Percentiles rank a stretch among this genome's conserved stretches.
These are phyloP conservation scores for Hibiscus mutabilis DNA, from an alignment of 345 rosid genomes.

Conservation along the genomic window DNA sequence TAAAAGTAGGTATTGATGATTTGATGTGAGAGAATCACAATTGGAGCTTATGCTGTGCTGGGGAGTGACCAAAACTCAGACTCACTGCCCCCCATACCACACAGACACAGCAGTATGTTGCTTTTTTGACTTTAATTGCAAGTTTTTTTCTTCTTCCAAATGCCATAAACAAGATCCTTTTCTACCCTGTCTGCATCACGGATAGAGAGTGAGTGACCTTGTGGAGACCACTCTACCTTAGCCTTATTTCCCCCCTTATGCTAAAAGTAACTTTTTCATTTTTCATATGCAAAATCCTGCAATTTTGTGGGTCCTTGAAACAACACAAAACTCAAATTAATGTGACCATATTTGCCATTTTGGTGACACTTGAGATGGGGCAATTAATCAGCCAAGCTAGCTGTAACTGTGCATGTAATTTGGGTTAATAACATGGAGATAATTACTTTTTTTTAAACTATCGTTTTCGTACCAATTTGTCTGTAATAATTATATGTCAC, in stretches of 20 bases:
- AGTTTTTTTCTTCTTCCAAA: neutral
- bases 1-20: neutral
- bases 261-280: neutral
- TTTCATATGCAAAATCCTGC: neutral
- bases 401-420: neutral
- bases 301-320: neutral
- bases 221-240: conserved; percentile 21
- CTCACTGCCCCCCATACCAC: neutral
- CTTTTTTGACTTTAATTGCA: neutral
- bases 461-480: neutral
- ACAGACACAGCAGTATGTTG: neutral
- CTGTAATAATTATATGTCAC: too few species aligned
- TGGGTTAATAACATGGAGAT: neutral
- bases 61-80: neutral
- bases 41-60: neutral
- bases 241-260: conserved; percentile 1
- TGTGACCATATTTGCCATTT: neutral
- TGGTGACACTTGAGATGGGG: neutral
- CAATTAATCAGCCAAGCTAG: neutral
- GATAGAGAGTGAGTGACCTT: conserved; percentile 11
- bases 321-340: neutral
- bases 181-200: conserved; percentile 4
- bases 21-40: neutral
- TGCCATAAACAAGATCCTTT: neutral
- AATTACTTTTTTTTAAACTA: too few species aligned